Evolutionary conservation across 805 yeast species (phyloP), one percentile per base, ranked within the genome.

Genomic region (Priceomyces carsonii): DNA sequence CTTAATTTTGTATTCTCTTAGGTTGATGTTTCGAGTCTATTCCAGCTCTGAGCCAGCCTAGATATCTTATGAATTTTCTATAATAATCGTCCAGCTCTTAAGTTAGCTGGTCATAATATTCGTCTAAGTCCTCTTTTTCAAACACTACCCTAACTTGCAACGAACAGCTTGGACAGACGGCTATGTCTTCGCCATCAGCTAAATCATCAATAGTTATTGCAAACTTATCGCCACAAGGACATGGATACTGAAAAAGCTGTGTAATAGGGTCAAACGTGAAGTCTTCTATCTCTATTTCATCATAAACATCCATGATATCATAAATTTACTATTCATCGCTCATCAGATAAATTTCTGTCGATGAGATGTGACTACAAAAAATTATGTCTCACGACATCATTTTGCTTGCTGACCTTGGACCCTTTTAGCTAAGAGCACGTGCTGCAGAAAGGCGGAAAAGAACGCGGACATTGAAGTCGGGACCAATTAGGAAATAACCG

Each of bases 211-310:
- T 69, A 19, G 78, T 70, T 18, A 93, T 85, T 54, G 91, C 95
- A 62, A 93, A 93, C 53, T 80, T 73, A 60, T 93, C 99, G 7
- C 99, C 99, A 61, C 99, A 93, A 1, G 99, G 99, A 69, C 99
- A 93, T 3, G 99, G 99, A 52, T 90, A 91, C 33, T 88, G 84
- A 63, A 90, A 87, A 17, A 87, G 62, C 58, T 85, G 89, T 9
- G 85, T 79, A n/a, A 67, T 70, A 3, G 90, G 79, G 58, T 93
- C 97, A 57, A 79, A 93, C 2, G 89, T 81, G 80, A 93, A 90
- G 59, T 93, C 99, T 61, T 93, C 99, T 34, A 93, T 93, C 69
- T 93, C 99, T 38, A 93, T 82, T 57, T 93, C 95, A 61, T 93
- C 99, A 62, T 93, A 93, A 21, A 82, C 24, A 20, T 29, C 33